Evolutionary conservation across 345 rosid species (phyloP).

Genomic region (Limnanthes douglasii): DNA sequence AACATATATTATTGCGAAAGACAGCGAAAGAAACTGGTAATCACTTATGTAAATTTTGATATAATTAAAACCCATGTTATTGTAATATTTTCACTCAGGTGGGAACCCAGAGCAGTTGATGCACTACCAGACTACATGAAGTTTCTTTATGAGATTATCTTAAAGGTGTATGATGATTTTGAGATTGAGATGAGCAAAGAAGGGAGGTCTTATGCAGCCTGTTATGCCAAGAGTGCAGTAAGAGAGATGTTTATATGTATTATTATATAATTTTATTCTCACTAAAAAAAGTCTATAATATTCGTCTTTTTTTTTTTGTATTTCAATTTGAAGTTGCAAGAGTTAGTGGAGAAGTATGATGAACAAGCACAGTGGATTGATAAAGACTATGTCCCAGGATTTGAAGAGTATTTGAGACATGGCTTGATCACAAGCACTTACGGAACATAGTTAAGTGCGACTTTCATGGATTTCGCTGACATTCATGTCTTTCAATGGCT

Average conservation of each 20-base stretch:
- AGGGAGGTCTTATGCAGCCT: background rate
- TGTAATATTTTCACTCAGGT: slow-evolving; percentile 6
- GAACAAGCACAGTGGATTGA: slow-evolving; percentile 11
- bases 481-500: slow-evolving; percentile 9
- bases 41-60: too few species aligned
- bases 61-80: too few species aligned
- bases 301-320: background rate
- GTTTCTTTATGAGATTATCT: background rate
- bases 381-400: slow-evolving; percentile 5
- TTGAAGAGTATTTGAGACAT: slow-evolving; percentile 12
- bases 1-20: too few species aligned
- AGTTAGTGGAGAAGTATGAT: slow-evolving; percentile 3
- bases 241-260: slow-evolving; percentile 1
- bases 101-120: slow-evolving; percentile 1
- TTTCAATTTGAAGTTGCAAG: slow-evolving; percentile 2
- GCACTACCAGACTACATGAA: slow-evolving; percentile 6
- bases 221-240: slow-evolving; percentile 3
- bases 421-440: background rate
- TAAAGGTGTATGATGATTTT: background rate
- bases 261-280: too few species aligned
- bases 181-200: slow-evolving; percentile 2
- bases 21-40: too few species aligned
- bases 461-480: slow-evolving; percentile 4
- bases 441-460: background rate
- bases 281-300: too few species aligned